Percentiles rank a stretch among this genome's conserved stretches.
Conservation (phyloP, 306 rosid species). For the Casuarina cunninghamiana region DNA sequence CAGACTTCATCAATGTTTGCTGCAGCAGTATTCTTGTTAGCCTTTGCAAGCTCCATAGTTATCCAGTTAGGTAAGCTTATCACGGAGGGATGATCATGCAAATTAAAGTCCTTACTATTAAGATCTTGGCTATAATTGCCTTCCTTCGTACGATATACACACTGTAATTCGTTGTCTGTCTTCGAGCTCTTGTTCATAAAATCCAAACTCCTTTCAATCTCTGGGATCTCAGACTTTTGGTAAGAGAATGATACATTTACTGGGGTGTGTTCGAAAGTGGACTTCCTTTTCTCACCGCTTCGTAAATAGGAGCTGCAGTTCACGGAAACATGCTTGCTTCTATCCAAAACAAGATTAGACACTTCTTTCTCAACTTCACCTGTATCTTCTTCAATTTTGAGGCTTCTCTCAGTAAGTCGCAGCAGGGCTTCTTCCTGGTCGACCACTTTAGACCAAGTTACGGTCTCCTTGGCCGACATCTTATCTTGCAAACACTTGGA, state of each 20-base stretch:
- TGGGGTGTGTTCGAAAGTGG: slow-evolving; percentile 22
- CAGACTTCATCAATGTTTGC: not conserved
- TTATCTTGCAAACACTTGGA: slow-evolving; percentile 60
- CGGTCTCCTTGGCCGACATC: slow-evolving; percentile 58
- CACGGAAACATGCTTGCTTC: no score
- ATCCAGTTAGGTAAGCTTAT: slow-evolving; percentile 44
- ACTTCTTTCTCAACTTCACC: not conserved
- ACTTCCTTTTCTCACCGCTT: slow-evolving; percentile 36
- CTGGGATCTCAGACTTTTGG: no score
- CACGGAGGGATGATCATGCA: slow-evolving; percentile 11
- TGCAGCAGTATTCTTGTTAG: slow-evolving; percentile 1
- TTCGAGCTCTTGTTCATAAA: slow-evolving; percentile 39
- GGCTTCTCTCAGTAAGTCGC: slow-evolving; percentile 24
- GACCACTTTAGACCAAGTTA: slow-evolving; percentile 57
- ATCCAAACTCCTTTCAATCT: slow-evolving; percentile 9
- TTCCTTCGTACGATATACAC: slow-evolving; percentile 15
- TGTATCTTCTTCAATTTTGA: slow-evolving; percentile 24
- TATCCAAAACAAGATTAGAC: not conserved
- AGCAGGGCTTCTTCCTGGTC: slow-evolving; percentile 53
- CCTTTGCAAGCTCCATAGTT: slow-evolving; percentile 38
- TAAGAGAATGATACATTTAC: no score
- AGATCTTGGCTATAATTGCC: not conserved
- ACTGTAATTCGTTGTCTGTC: slow-evolving; percentile 28
- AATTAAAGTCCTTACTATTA: not conserved
- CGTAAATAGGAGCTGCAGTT: not conserved